Evolutionary conservation across 192 early-diverging fungal genomes (phyloP).

Genomic region (Glomus cerebriforme): DNA sequence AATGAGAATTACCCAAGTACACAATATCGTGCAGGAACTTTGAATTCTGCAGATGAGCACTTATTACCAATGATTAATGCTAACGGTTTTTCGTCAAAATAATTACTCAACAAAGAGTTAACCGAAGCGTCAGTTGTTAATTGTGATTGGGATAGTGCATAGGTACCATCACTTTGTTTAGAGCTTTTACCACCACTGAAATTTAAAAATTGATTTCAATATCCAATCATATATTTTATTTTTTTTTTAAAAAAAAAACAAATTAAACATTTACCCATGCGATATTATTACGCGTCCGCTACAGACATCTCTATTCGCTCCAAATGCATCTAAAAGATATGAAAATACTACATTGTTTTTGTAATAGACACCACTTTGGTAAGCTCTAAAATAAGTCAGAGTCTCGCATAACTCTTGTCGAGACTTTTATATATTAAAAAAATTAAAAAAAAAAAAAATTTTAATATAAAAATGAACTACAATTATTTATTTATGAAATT

Average conservation of each 20-base stretch:
- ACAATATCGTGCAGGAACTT: constrained; percentile 3
- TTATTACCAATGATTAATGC: neutral
- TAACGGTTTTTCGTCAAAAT: neutral
- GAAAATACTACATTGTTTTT: neutral
- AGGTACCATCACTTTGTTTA: neutral
- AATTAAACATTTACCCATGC: neutral
- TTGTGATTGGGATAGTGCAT: neutral
- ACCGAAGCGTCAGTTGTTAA: neutral
- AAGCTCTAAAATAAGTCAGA: neutral
- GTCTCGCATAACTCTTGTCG: constrained; percentile 6
- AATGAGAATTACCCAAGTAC: neutral
- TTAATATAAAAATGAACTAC: neutral
- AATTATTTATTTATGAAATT: neutral
- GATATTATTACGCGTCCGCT: constrained; percentile 3
- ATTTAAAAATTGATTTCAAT: neutral
- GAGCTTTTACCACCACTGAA: neutral
- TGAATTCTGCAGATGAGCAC: neutral
- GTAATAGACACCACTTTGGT: neutral
- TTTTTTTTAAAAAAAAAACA: neutral
- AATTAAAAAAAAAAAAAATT: neutral
- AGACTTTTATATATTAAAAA: neutral
- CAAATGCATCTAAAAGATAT: neutral
- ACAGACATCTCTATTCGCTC: neutral
- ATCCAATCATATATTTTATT: neutral
- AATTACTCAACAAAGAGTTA: neutral